A percentile compares a stretch with the other conserved stretches of the same genome.
Evolutionary conservation across 495 filamentous ascomycete genomes (phyloP).

Genomic region (Letharia lupina): DNA sequence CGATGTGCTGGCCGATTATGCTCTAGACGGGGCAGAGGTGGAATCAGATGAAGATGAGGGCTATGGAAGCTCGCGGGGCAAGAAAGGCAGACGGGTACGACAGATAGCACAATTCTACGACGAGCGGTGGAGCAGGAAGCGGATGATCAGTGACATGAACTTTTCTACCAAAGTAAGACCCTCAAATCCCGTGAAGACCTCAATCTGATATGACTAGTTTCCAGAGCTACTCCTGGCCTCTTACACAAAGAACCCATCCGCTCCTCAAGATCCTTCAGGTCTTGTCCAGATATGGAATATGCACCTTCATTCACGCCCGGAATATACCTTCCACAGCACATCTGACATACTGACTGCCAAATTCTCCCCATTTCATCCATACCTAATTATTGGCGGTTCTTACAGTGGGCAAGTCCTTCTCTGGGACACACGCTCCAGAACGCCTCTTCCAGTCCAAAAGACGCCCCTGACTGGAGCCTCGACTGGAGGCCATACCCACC

Average conservation of each 20-base stretch:
- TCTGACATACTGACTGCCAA: conserved; percentile 92
- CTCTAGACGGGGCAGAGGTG: conserved; percentile 56
- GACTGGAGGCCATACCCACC: conserved; percentile 74
- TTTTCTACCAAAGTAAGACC: conserved; percentile 75
- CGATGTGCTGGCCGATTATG: conserved; percentile 92
- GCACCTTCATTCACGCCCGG: conserved; percentile 83
- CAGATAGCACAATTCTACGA: conserved; percentile 91
- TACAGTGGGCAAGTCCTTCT: conserved; percentile 95
- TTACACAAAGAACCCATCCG: conserved; percentile 92
- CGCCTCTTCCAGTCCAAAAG: conserved; percentile 80
- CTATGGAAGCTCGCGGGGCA: conserved; percentile 50
- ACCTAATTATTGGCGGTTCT: conserved; percentile 85
- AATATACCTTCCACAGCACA: conserved; percentile 93
- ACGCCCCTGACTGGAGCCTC: conserved; percentile 80
- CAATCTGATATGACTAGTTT: conserved; percentile 45
- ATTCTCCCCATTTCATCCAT: conserved; percentile 96
- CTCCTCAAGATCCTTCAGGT: conserved; percentile 90
- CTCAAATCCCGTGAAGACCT: neutral
- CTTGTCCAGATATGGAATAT: conserved; percentile 96
- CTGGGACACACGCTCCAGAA: conserved; percentile 80
- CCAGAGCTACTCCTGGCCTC: conserved; percentile 85
- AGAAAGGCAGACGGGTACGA: conserved; percentile 69
- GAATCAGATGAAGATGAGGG: conserved; percentile 77
- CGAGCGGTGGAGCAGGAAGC: conserved; percentile 91
- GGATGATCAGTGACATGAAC: conserved; percentile 86